Conservation (phyloP, 495 filamentous ascomycete species). For the Xylaria castorea region DNA sequence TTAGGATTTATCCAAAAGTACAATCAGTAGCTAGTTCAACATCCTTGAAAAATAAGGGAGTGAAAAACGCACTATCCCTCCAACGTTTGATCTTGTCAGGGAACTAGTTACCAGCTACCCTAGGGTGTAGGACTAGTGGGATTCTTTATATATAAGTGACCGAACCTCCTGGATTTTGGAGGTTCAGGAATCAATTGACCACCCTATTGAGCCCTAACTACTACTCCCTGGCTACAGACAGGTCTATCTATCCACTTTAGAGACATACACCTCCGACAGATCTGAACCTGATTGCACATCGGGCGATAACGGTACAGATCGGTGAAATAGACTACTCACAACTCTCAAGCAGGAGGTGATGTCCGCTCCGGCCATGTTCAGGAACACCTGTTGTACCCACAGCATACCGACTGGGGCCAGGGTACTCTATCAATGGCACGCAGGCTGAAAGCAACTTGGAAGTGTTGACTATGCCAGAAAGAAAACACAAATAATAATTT, state of each 20-base stretch:
- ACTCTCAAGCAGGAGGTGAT: conserved; percentile 25
- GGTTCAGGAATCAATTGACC: too few relatives aligned
- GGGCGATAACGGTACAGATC: conserved; percentile 35
- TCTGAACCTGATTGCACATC: conserved; percentile 33
- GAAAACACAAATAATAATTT: not conserved
- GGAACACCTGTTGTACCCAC: conserved; percentile 28
- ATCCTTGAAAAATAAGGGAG: not conserved
- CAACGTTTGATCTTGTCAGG: conserved; percentile 31
- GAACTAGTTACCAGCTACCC: too few relatives aligned
- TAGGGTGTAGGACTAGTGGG: too few relatives aligned
- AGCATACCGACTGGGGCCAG: conserved; percentile 29
- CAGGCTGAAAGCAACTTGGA: not conserved
- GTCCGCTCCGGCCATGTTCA: conserved; percentile 32
- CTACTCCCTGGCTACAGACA: too few relatives aligned
- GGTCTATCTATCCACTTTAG: too few relatives aligned
- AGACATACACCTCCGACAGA: too few relatives aligned
- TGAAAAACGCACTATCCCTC: conserved; percentile 11
- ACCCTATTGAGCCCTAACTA: too few relatives aligned
- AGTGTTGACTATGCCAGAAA: not conserved
- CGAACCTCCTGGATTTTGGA: too few relatives aligned
- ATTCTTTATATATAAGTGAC: too few relatives aligned
- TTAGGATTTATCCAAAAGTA: conserved; percentile 8
- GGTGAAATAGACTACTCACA: conserved; percentile 32
- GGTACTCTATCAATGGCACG: conserved; percentile 9
- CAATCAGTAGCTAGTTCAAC: not conserved